These are phyloP conservation scores for Tremellales sp. DNA, from an alignment of 1,284 basidiomycete species.

Conservation along the genomic window DNA sequence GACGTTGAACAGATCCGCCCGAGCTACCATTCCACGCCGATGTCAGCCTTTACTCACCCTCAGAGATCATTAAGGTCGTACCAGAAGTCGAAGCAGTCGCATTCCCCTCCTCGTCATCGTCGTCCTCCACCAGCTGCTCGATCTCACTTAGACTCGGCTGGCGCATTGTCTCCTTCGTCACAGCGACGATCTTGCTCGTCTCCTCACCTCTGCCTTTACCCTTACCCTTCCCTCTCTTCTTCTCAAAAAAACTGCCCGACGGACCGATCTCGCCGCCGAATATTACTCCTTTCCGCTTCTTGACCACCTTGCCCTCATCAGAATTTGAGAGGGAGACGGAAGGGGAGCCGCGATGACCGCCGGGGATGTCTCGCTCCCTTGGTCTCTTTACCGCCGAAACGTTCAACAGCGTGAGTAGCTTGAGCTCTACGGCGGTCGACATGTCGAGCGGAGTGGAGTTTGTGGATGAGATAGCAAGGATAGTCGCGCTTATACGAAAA, in stretches of 20 bases:
- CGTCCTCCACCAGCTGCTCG: slow-evolving; percentile 14
- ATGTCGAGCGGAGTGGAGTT: no score
- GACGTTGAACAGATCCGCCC: slow-evolving; percentile 44
- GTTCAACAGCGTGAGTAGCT: slow-evolving; percentile 88
- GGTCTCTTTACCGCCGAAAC: slow-evolving; percentile 69
- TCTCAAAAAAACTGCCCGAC: slow-evolving; percentile 39
- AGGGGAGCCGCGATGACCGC: slow-evolving; percentile 54
- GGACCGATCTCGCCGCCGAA: slow-evolving; percentile 48
- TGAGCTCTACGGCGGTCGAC: slow-evolving; percentile 61
- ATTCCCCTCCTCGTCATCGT: slow-evolving; percentile 13
- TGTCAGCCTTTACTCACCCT: neutral
- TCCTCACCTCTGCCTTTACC: slow-evolving; percentile 21
- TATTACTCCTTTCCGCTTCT: slow-evolving; percentile 39
- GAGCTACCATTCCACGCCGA: neutral
- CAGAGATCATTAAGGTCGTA: slow-evolving; percentile 3
- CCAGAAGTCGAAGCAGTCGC: slow-evolving; percentile 8
- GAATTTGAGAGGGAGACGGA: slow-evolving; percentile 11
- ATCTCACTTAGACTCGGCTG: slow-evolving; percentile 8
- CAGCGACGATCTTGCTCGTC: no score
- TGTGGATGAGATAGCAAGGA: no score
- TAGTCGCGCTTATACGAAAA: no score
- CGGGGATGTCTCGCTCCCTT: slow-evolving; percentile 46
- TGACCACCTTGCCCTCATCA: slow-evolving; percentile 3
- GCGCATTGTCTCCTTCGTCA: no score
- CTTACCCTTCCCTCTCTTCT: slow-evolving; percentile 17